Conservation (phyloP, 108 stramenopile species). For the Skeletonema costatum region DNA sequence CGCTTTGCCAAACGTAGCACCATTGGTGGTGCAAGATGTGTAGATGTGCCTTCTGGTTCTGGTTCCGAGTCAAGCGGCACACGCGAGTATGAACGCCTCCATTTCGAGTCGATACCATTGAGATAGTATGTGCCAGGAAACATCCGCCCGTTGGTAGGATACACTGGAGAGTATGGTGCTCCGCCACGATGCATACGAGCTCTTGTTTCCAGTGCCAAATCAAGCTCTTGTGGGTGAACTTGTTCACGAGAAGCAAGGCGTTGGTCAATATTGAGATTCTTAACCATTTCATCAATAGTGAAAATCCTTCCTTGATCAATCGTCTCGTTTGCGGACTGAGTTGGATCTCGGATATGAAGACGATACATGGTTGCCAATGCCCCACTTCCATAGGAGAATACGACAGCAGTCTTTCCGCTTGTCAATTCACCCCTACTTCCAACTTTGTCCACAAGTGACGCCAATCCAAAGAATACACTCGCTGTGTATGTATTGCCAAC, state of each 20-base stretch:
- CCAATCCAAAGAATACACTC: constrained; percentile 90
- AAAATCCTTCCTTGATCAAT: constrained; percentile 57
- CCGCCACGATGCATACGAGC: constrained; percentile 86
- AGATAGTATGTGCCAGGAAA: constrained; percentile 90
- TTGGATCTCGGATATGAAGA: constrained; percentile 69
- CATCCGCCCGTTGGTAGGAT: constrained; percentile 80
- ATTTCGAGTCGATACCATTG: constrained; percentile 83
- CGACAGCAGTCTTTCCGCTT: constrained; percentile 69
- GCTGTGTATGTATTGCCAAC: constrained; percentile 99
- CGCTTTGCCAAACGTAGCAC: constrained; percentile 67
- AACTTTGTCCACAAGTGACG: constrained; percentile 80
- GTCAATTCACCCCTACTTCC: constrained; percentile 70
- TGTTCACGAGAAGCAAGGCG: constrained; percentile 83
- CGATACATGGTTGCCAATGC: constrained; percentile 95
- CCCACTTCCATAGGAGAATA: constrained; percentile 89
- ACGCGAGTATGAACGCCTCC: constrained; percentile 79
- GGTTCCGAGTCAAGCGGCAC: constrained; percentile 72
- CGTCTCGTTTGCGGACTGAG: constrained; percentile 13
- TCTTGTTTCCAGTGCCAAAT: constrained; percentile 89
- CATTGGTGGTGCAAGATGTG: constrained; percentile 78
- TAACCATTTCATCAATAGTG: constrained; percentile 78
- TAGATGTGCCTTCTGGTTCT: constrained; percentile 49
- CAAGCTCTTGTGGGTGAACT: constrained; percentile 88
- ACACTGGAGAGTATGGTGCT: constrained; percentile 84
- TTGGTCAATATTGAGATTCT: constrained; percentile 67